Percentiles rank a stretch among this genome's conserved stretches.
phyloP scores from a whole-genome alignment of 2,329 filamentous ascomycete species.

The Dactylellina haptotyla region DNA sequence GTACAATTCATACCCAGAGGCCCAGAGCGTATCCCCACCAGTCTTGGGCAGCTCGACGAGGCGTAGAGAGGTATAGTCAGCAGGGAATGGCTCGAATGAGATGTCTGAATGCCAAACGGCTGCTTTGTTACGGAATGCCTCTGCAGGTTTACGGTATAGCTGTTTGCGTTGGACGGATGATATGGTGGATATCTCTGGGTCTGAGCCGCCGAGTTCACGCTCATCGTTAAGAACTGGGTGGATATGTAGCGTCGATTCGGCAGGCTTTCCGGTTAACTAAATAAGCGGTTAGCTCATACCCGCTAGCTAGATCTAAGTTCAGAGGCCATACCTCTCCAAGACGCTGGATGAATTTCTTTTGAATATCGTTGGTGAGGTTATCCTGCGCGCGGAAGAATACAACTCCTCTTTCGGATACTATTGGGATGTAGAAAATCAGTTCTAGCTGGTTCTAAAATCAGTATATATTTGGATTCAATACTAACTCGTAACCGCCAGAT shows the following conservation, averaged over 20 bases:
- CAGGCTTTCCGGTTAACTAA: constrained; percentile 65
- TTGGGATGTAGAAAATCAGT: constrained; percentile 59
- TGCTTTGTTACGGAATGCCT: constrained; percentile 62
- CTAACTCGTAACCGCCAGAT: constrained; percentile 70
- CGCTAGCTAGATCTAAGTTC: not conserved
- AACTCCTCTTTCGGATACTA: constrained; percentile 74
- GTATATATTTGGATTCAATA: not conserved
- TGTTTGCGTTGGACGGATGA: constrained; percentile 69
- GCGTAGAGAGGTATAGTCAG: constrained; percentile 72
- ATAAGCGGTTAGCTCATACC: not conserved
- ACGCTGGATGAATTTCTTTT: constrained; percentile 72
- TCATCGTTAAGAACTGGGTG: constrained; percentile 70
- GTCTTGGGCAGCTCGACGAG: constrained; percentile 68
- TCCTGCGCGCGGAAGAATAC: constrained; percentile 76
- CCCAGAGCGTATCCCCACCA: constrained; percentile 74
- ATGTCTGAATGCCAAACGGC: constrained; percentile 68
- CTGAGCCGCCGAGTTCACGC: constrained; percentile 67
- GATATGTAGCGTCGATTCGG: constrained; percentile 70
- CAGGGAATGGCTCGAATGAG: constrained; percentile 72
- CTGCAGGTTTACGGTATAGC: constrained; percentile 59
- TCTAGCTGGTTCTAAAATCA: not conserved
- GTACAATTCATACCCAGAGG: constrained; percentile 73
- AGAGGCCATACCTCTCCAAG: constrained; percentile 67
- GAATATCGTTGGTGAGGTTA: constrained; percentile 69
- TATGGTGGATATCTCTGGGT: constrained; percentile 73